phyloP scores from a whole-genome alignment of 306 rosid genomes.

The Fagus sylvatica region DNA sequence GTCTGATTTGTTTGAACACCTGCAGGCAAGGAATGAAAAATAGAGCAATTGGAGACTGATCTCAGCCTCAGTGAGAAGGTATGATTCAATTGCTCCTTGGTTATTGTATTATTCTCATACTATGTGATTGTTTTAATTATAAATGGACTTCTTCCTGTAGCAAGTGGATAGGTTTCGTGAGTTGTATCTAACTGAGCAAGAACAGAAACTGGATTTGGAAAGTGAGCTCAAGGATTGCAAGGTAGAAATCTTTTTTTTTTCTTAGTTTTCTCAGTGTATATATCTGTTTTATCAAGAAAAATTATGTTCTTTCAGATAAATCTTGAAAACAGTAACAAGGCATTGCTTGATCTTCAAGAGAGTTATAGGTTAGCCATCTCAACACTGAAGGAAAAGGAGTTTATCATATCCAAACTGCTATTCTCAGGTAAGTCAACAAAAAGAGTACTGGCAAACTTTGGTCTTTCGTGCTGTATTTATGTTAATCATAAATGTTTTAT shows the following conservation, averaged over 20 bases:
- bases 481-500: conserved; percentile 19
- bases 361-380: conserved; percentile 51
- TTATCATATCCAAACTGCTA: conserved; percentile 63
- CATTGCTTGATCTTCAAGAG: conserved; percentile 71
- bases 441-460: background rate
- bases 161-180: conserved; percentile 70
- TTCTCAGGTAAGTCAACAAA: conserved; percentile 57
- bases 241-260: conserved; percentile 34
- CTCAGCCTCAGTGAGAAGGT: conserved; percentile 68
- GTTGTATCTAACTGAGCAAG: conserved; percentile 75
- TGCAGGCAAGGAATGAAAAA: conserved; percentile 75
- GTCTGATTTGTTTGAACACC: conserved; percentile 19
- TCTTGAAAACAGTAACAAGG: conserved; percentile 54
- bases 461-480: background rate
- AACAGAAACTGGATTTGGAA: conserved; percentile 69
- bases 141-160: conserved; percentile 45
- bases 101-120: conserved; percentile 4
- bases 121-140: background rate
- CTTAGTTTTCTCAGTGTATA: background rate
- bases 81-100: conserved; percentile 13
- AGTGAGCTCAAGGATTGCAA: conserved; percentile 75
- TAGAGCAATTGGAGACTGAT: conserved; percentile 82
- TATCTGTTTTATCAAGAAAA: conserved; percentile 19
- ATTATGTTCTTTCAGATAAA: conserved; percentile 46
- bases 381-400: conserved; percentile 73